These are phyloP conservation scores for Fusarium tjaetaba DNA, from an alignment of 2,329 filamentous ascomycete genomes.

Conservation along the genomic window DNA sequence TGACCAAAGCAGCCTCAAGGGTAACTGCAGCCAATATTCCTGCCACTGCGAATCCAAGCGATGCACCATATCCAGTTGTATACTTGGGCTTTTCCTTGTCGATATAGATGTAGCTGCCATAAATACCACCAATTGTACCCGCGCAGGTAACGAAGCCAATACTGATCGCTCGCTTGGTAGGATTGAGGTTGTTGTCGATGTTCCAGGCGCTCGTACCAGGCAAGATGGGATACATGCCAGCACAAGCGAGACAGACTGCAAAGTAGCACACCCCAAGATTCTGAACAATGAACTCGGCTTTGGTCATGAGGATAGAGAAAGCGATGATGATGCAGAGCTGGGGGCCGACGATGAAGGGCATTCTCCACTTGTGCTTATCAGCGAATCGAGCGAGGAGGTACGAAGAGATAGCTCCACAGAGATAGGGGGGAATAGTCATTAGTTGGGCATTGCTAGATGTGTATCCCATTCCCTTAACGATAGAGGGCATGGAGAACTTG, in stretches of 20 bases:
- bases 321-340: constrained; percentile 45
- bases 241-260: constrained; percentile 34
- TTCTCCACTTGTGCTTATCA: constrained; percentile 47
- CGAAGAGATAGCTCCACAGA: constrained; percentile 34
- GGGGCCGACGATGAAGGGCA: constrained; percentile 48
- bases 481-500: constrained; percentile 49
- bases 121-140: constrained; percentile 38
- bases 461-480: constrained; percentile 54
- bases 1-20: constrained; percentile 34
- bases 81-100: constrained; percentile 40
- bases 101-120: constrained; percentile 41
- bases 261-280: constrained; percentile 37
- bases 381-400: constrained; percentile 42
- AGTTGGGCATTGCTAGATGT: constrained; percentile 45
- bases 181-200: constrained; percentile 48
- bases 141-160: constrained; percentile 48
- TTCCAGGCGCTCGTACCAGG: constrained; percentile 51
- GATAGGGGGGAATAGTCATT: constrained; percentile 50
- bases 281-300: constrained; percentile 30
- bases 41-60: constrained; percentile 30
- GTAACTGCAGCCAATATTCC: constrained; percentile 26
- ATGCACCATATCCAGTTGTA: constrained; percentile 40
- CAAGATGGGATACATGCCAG: constrained; percentile 50
- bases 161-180: constrained; percentile 49
- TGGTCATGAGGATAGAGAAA: constrained; percentile 37